Base-by-base conservation (phyloP, 805 yeast species). In the Dipodascopsis tothii region DNA sequence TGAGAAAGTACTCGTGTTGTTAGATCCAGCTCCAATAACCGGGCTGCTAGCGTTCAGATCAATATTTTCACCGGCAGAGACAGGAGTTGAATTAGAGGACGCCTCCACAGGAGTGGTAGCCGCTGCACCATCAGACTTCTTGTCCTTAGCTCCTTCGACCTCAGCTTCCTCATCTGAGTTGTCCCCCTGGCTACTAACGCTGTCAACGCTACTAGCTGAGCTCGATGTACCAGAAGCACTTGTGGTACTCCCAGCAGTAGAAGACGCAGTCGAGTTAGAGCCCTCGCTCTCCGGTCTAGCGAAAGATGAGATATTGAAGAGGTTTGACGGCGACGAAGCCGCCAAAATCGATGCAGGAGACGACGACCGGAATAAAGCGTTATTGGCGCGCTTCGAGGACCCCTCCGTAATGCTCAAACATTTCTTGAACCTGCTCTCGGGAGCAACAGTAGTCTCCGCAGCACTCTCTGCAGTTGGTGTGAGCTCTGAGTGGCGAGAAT, bases 281-380 rank as follows among this genome's bases (percentile, higher is more conserved):
- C n/a, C 30, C 14, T 25, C 30, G 16, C 19, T 17, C 11, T 14
- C 19, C 11, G 35, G 11, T 33, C 35, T 33, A 14, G 16, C 7
- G 19, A n/a, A 33, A 9, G 16, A 9, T 33, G 19, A 6, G 11
- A 33, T n/a, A 14, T 14, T 6, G 19, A 33, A 33, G 6, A 17
- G 14, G 19, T 33, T 33, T 6, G 19, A 33, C 11, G n/a, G n/a
- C n/a, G n/a, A n/a, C n/a, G n/a, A n/a, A n/a, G n/a, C n/a, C n/a
- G n/a, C n/a, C n/a, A n/a, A n/a, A 33, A 33, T n/a, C 16, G 35
- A 28, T 17, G 41, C 41, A 17, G 32, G 23, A 28, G 20, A 30
- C 5, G 14, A 2, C 25, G 37, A 39, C 3, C 38, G 37, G 35
- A 28, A 16, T n/a, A n/a, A n/a, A n/a, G n/a, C n/a, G n/a, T n/a